These are phyloP conservation scores for Pelargonium citronellum DNA, from an alignment of 441 rosid species.

Conservation along the genomic window DNA sequence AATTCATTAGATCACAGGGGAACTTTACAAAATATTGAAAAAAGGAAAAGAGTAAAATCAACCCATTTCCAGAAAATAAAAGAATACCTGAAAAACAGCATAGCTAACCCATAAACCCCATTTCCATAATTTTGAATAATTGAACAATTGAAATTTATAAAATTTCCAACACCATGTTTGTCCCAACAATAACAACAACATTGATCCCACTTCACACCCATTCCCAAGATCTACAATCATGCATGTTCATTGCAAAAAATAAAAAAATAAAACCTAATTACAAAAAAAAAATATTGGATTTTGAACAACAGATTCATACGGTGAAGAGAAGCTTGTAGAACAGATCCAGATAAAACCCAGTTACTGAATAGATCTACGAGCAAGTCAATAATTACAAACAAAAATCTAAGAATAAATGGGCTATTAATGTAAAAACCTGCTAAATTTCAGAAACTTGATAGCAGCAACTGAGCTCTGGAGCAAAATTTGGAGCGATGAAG, in stretches of 20 bases:
- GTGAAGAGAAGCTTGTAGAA: neutral
- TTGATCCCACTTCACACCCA: neutral
- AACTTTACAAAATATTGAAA: too few species aligned
- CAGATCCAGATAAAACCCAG: neutral
- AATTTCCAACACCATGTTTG: neutral
- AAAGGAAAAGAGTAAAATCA: too few species aligned
- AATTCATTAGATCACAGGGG: neutral
- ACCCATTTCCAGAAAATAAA: neutral
- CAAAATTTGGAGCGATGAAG: neutral
- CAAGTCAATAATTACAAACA: neutral
- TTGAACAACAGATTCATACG: neutral
- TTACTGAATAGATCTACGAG: neutral
- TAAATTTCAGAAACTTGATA: neutral
- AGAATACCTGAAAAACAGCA: neutral
- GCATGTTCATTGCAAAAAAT: neutral
- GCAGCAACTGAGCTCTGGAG: neutral
- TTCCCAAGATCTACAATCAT: neutral
- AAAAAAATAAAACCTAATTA: neutral
- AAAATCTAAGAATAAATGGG: neutral
- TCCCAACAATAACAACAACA: neutral
- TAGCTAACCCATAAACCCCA: neutral
- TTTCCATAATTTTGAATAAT: neutral
- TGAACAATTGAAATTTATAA: neutral
- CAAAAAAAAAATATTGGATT: neutral
- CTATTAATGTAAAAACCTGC: neutral